Evolutionary conservation across 2,329 filamentous ascomycete species (phyloP), one percentile per base, ranked within the genome.

Genomic region (Pyrenophora seminiperda): DNA sequence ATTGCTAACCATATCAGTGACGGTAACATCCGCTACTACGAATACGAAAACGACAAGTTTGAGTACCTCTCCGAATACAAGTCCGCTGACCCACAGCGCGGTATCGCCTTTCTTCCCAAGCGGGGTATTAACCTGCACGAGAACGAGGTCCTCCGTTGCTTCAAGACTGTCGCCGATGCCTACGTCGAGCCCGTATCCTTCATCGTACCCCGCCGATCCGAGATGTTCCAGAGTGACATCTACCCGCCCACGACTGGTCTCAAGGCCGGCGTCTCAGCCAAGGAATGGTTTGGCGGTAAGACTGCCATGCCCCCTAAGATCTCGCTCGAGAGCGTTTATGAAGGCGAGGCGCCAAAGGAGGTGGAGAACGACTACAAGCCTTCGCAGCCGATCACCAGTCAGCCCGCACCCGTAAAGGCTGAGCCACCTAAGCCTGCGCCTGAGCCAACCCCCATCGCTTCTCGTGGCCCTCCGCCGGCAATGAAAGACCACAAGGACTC

Each of bases 151-250:
- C 92, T 96, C 81, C 87, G 92, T 62, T 92, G 89, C 34, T 99
- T 90, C 84, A 99, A 99, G 83, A 97, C 94, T 0, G 90, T 97
- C 73, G 95, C 92, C 75, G 94, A 99, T 72, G 75, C 79, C 38
- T 96, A 96, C 77, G 91, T 99, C 65, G 94, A 99, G 76, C 94
- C 94, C 32, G 89, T 99, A 68, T 96, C 94, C 2, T 99, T 99
- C 78, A 96, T 96, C 46, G 94, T 97, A 2, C 94, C 94, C 40
- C 86, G 94, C 57, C 86, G 94, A 57, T 90, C 94, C 47, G 91
- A 97, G 75, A 91, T 88, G 42, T 97, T 97, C 84, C 93, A 97
- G 77, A 90, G 91, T 54, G 94, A 99, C 70, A 97, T 99, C 66
- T 99, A 90, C 75, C 94, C 93, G 33, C 93, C 94, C 9, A 88